phyloP scores from a whole-genome alignment of 345 rosid genomes.

The Rhizophora mangle region DNA sequence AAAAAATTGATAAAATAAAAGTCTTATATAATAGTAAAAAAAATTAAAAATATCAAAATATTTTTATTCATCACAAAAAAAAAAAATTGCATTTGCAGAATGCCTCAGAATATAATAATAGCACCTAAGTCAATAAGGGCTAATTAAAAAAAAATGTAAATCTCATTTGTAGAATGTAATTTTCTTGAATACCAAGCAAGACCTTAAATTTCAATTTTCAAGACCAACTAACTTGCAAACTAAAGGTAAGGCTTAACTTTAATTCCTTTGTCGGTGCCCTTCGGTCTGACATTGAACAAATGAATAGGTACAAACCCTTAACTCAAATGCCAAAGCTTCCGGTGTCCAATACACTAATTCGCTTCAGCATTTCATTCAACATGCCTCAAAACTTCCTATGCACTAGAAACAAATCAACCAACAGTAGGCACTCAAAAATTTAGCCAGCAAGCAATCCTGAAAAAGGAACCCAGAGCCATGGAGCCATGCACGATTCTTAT shows the following conservation, averaged over 20 bases:
- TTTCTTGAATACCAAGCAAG: background rate
- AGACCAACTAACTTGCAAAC: background rate
- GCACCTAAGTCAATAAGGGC: no score
- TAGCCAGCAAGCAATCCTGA: background rate
- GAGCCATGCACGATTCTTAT: background rate
- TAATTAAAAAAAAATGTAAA: no score
- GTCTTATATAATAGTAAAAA: no score
- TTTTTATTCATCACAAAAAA: no score
- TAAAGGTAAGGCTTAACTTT: background rate
- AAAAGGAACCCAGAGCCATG: constrained; percentile 4
- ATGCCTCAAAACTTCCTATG: no score
- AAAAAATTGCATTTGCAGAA: no score
- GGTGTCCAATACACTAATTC: background rate
- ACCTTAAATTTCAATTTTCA: no score
- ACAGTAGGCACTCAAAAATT: no score
- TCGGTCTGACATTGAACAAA: background rate
- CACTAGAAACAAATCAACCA: background rate
- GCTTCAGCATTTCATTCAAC: no score
- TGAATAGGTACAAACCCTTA: background rate
- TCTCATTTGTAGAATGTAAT: background rate
- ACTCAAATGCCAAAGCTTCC: constrained; percentile 3
- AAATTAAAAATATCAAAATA: no score
- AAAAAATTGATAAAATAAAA: no score
- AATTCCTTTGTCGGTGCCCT: background rate
- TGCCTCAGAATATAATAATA: no score